Evolutionary conservation across 2,329 filamentous ascomycete species (phyloP), one percentile per base, ranked within the genome.

Genomic region (Fusarium newnesense): DNA sequence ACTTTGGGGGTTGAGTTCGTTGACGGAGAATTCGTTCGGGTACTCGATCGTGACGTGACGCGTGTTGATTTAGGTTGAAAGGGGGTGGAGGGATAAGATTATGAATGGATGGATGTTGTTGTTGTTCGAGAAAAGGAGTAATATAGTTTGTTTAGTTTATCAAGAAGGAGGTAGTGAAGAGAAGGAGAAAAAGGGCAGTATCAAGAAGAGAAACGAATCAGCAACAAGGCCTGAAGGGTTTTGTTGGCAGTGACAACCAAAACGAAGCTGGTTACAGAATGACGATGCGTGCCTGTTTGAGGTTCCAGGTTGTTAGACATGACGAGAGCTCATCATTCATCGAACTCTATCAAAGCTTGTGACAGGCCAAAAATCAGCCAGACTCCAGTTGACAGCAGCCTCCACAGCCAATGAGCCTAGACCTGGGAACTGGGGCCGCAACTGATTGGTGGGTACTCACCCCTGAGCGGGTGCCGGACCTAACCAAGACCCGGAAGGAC

Each of bases 271-370:
- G 67, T 72, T 70, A 47, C 44, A 70, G 59, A 65, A 73, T 73
- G 71, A 69, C 71, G 72, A 72, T 65, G 72, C 28, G 60, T 74
- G 68, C 54, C 73, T 60, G 72, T 63, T 74, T 72, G 68, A 70
- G 67, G 60, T 70, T 58, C 56, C 42, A 58, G 12, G 30, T 32
- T 32, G 12, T 28, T 28, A 30, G 39, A 50, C 40, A 58, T 57
- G 39, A 26, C 39, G 28, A 44, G 39, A 46, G 39, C n/a, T 57
- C 54, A 44, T 44, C 46, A 50, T 32, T 26, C n/a, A 50, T 50
- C 18, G 4, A 19, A 52, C 10, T 26, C 24, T 24, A 24, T 24
- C 42, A 42, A 40, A 64, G 69, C 69, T 72, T 72, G 69, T 72
- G 69, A 72, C 69, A 69, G 67, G 66, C 54, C 49, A 42, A 62